Evolutionary conservation across 2,329 filamentous ascomycete species (phyloP).

Genomic region (Alternaria sp.): DNA sequence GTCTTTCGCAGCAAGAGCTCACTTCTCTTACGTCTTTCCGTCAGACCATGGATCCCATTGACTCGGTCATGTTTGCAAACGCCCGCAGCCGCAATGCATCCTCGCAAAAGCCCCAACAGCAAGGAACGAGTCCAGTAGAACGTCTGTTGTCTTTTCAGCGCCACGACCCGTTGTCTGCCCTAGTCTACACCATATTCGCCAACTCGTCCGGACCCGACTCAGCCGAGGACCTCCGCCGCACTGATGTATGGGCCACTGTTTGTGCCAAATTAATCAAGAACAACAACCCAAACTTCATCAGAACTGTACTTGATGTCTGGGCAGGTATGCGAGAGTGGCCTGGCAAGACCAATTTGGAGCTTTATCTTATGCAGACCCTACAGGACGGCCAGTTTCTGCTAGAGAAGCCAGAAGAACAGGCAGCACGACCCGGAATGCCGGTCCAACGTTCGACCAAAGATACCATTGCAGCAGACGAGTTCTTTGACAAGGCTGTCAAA

Average conservation of each 20-base stretch:
- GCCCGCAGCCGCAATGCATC: constrained; percentile 60
- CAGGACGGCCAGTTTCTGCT: constrained; percentile 92
- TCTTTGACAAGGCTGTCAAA: constrained; percentile 83
- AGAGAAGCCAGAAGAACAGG: constrained; percentile 82
- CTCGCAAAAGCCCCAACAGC: constrained; percentile 60
- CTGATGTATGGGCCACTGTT: constrained; percentile 87
- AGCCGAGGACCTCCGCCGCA: constrained; percentile 79
- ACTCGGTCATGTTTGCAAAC: constrained; percentile 81
- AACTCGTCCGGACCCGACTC: constrained; percentile 84
- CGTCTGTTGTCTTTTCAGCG: constrained; percentile 88
- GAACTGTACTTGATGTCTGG: constrained; percentile 88
- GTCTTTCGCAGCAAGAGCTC: constrained; percentile 78
- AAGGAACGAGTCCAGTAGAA: constrained; percentile 74
- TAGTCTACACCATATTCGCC: constrained; percentile 90
- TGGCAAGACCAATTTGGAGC: constrained; percentile 87
- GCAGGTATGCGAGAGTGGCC: constrained; percentile 88
- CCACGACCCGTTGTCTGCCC: constrained; percentile 82
- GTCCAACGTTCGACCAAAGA: constrained; percentile 79
- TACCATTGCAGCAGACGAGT: constrained; percentile 83
- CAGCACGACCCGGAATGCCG: constrained; percentile 72
- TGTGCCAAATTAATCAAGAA: constrained; percentile 84
- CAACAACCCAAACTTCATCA: constrained; percentile 79
- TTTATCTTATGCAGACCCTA: constrained; percentile 93
- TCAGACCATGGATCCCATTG: constrained; percentile 79
- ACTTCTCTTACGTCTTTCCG: constrained; percentile 80